Base-by-base conservation (phyloP, 2,329 filamentous ascomycete genomes). In the Tricladium varicosporioides region DNA sequence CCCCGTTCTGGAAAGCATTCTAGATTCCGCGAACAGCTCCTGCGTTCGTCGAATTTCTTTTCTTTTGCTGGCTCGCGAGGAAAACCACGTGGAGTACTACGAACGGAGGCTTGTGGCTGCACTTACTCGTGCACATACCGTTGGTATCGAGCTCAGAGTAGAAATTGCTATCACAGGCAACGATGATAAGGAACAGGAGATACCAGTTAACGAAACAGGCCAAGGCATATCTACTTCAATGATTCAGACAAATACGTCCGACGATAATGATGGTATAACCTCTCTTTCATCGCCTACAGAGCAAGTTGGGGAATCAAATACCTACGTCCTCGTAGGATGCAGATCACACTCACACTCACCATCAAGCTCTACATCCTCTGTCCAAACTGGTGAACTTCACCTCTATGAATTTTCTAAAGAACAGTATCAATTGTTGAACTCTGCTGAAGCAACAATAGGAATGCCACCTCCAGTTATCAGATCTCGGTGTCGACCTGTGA, bases 71-170 rank as follows among this genome's bases (percentile, higher is more conserved):
- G 79, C 82, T 1, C 76, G 72, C 46, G 78, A 79, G 51, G 74
- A 75, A 2, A 76, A 80, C 42, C 81, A 85, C 65, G 75, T 83
- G 2, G 74, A 76, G 18, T 85, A 82, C 60, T 86, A 85, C 59
- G 72, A 78, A 2, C 71, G 76, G 43, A 74, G 81, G 7, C 67
- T 82, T 8, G 73, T 77, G 64, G 67, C 77, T 66, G 72, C 78
- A 59, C 65, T 82, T 58, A 67, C 73, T 5, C 70, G 67, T 27
- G 77, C 76, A 5, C 71, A 72, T 36, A 73, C 70, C 1, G 69
- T 72, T 5, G 81, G 78, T 36, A 73, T 85, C 33, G 75, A 78
- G 51, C 66, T 85, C 44, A 72, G 69, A 13, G 76, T 85, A 1
- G 76, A 82, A 58, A 73, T 86, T 13, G 80, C 82, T 27, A 75